Evolutionary conservation across 2,329 filamentous ascomycete genomes (phyloP).

Genomic region (Trichoderma hamatum): DNA sequence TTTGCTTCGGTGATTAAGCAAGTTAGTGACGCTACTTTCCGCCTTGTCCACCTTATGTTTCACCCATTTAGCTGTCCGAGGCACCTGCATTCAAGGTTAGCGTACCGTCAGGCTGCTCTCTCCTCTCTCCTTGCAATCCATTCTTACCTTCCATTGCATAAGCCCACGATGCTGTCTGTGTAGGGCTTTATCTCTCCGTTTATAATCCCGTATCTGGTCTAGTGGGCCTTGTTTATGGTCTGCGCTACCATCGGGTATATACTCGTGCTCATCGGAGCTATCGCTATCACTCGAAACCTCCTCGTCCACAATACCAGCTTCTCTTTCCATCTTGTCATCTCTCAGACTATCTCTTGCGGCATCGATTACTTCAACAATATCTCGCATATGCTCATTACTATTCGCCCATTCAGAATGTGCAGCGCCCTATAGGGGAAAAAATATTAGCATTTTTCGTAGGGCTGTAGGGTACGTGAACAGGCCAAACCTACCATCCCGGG

Average conservation of each 20-base stretch:
- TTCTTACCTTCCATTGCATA: slow-evolving; percentile 68
- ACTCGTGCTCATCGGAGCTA: slow-evolving; percentile 37
- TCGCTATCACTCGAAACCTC: slow-evolving; percentile 38
- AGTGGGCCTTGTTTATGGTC: slow-evolving; percentile 49
- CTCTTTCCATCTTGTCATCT: slow-evolving; percentile 39
- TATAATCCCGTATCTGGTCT: slow-evolving; percentile 62
- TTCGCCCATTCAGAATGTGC: slow-evolving; percentile 44
- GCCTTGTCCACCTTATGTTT: slow-evolving; percentile 59
- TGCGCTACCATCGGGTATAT: slow-evolving; percentile 44
- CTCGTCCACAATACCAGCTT: slow-evolving; percentile 42
- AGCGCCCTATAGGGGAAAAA: slow-evolving; percentile 34
- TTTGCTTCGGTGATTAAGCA: slow-evolving; percentile 63
- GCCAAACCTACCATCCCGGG: slow-evolving; percentile 40
- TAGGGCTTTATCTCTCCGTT: slow-evolving; percentile 59
- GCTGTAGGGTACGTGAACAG: neutral
- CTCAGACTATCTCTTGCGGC: slow-evolving; percentile 43
- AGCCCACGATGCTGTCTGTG: slow-evolving; percentile 68
- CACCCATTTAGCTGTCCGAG: slow-evolving; percentile 54
- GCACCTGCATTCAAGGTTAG: slow-evolving; percentile 35
- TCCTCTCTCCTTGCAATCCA: neutral
- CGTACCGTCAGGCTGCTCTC: neutral
- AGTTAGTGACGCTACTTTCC: slow-evolving; percentile 59
- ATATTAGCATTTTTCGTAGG: neutral
- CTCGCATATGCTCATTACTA: slow-evolving; percentile 40
- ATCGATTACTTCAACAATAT: slow-evolving; percentile 53